A percentile compares a stretch with the other conserved stretches of the same genome.
These are phyloP conservation scores for Hygrocybe coccinea DNA, from an alignment of 768 basidiomycete species.

Conservation along the genomic window DNA sequence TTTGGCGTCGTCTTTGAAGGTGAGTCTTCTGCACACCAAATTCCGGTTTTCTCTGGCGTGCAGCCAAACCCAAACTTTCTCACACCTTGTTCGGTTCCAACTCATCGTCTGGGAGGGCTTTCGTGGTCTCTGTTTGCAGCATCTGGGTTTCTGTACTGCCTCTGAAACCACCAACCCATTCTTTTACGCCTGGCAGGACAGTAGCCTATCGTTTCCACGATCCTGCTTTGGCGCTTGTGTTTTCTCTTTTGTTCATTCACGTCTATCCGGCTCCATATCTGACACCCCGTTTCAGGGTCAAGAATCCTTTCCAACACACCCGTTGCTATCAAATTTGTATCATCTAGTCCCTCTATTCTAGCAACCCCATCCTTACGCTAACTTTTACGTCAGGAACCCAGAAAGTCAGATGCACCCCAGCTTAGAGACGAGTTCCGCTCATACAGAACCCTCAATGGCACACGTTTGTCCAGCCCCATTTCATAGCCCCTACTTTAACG, in stretches of 20 bases:
- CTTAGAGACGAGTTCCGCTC: constrained; percentile 95
- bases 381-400: constrained; percentile 61
- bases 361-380: background rate
- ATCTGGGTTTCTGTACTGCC: too few relatives aligned
- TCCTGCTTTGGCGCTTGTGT: background rate
- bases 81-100: background rate
- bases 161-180: too few relatives aligned
- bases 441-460: constrained; percentile 90
- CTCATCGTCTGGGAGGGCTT: too few relatives aligned
- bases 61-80: background rate
- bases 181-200: background rate
- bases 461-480: constrained; percentile 52
- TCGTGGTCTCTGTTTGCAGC: too few relatives aligned
- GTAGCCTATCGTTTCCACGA: background rate
- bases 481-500: constrained; percentile 5
- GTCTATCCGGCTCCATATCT: constrained; percentile 1
- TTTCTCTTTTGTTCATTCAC: background rate
- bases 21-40: constrained; percentile 30
- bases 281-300: constrained; percentile 49
- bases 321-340: constrained; percentile 95
- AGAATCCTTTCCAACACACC: constrained; percentile 82
- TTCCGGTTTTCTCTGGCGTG: background rate
- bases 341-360: constrained; percentile 26
- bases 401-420: constrained; percentile 98
- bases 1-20: constrained; percentile 98